Percentiles rank a stretch among this genome's conserved stretches.
Conservation (phyloP, 345 rosid species). For the Aquilaria sinensis region DNA sequence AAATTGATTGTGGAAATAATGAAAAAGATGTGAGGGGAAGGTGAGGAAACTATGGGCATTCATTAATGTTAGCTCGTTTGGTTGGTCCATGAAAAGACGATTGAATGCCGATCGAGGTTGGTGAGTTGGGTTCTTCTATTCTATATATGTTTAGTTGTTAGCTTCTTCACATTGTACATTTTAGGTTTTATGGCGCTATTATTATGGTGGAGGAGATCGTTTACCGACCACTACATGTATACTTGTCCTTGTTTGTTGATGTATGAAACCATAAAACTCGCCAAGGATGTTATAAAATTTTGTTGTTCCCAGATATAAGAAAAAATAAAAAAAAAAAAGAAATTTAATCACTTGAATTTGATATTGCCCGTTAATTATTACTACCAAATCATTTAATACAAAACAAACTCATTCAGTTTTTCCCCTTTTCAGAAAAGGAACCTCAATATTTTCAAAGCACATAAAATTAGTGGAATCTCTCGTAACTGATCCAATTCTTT, state of each 20-base stretch:
- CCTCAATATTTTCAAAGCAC: no score
- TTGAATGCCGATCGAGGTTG: conserved; percentile 28
- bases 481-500: conserved; percentile 50
- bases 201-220: conserved; percentile 21
- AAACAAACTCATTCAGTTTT: conserved; percentile 21
- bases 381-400: no score
- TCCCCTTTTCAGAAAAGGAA: conserved; percentile 28
- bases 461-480: conserved; percentile 3
- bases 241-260: no score
- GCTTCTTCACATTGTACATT: conserved; percentile 24
- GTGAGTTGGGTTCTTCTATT: not conserved
- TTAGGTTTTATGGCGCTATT: conserved; percentile 2
- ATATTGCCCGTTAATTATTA: no score
- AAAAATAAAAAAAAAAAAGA: no score
- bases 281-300: no score
- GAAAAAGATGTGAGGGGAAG: not conserved
- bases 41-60: not conserved
- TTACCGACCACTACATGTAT: conserved; percentile 36
- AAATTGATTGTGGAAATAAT: not conserved
- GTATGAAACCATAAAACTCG: no score
- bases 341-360: no score
- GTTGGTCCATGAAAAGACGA: conserved; percentile 21
- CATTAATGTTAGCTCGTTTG: conserved; percentile 7
- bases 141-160: conserved; percentile 13
- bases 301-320: no score